A percentile compares a stretch with the other conserved stretches of the same genome.
These are phyloP conservation scores for Backusella mclennaniae DNA, from an alignment of 192 early-diverging fungal species.

Conservation along the genomic window DNA sequence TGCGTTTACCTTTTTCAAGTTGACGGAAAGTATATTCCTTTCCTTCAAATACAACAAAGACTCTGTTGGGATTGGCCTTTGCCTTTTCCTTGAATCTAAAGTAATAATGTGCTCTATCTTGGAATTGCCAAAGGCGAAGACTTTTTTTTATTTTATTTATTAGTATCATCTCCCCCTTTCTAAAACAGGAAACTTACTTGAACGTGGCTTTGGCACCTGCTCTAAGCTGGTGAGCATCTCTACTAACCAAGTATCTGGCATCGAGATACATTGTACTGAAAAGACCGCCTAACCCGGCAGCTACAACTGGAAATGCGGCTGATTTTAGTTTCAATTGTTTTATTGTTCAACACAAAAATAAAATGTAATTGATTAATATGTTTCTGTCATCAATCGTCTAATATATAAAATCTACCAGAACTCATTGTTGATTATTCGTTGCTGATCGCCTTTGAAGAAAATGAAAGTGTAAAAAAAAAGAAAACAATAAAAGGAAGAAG, in stretches of 20 bases:
- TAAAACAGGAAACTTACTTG: constrained; percentile 18
- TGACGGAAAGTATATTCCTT: constrained; percentile 47
- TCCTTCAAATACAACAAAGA: constrained; percentile 50
- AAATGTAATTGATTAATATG: background rate
- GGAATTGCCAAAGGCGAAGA: constrained; percentile 38
- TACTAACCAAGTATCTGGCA: constrained; percentile 40
- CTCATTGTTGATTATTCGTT: background rate
- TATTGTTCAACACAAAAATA: background rate
- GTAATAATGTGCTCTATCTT: constrained; percentile 44
- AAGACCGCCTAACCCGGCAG: constrained; percentile 34
- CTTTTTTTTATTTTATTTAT: background rate
- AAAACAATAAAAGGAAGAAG: background rate
- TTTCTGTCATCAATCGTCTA: background rate
- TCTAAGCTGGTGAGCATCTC: constrained; percentile 38
- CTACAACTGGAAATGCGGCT: constrained; percentile 19
- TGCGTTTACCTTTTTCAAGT: constrained; percentile 39
- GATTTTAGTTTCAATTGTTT: background rate
- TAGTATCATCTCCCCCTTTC: background rate
- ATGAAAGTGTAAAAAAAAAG: background rate
- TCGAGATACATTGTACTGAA: constrained; percentile 48
- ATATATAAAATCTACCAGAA: background rate
- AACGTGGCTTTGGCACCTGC: constrained; percentile 29
- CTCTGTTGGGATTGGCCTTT: constrained; percentile 38
- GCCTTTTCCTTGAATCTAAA: constrained; percentile 47
- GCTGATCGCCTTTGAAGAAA: background rate